Base-by-base conservation (phyloP, 306 rosid species). In the Vigna hirtella region DNA sequence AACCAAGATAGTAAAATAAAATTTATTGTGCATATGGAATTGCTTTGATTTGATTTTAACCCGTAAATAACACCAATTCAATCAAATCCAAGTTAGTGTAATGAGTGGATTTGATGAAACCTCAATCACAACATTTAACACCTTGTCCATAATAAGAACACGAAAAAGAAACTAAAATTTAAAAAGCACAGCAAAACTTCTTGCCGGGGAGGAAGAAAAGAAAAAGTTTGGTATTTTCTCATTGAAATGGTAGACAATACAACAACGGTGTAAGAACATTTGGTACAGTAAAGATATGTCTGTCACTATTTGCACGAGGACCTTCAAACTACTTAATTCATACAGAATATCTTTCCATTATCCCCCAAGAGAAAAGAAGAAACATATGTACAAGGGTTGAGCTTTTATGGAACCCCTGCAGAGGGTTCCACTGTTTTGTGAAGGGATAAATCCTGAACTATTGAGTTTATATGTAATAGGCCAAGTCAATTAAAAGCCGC, bases 341-440 rank as follows among this genome's bases (percentile, higher is more conserved):
- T 36, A 49, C 83, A 62, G 5, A 26, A 79, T 61, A 57, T 2
- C 70, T 57, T 51, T 36, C 72, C 28, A n/a, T 64, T 52, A 53
- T 73, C 52, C 73, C 70, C 55, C 79, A 51, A 51, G 51, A 34
- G 68, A 64, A 55, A 62, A 32, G 53, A 55, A 53, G 70, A 66
- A 66, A 64, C 11, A 80, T 22, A 43, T 73, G 63, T 66, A 66
- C 84, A 81, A 64, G 55, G 18, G 67, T 56, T 66, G 66, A 73
- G 50, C 61, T 48, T 43, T 64, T 30, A 65, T 72, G 68, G 32
- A 38, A 22, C 58, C 17, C 12, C 12, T 18, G 18, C 72, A 45
- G 14, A 61, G 65, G n/a, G 64, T 40, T 56, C 55, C 1, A 59
- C 55, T 18, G 7, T 42, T 24, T 9, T 36, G 53, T 32, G 7